Evolutionary conservation across 805 yeast species (phyloP).

Genomic region (Torulaspora franciscae): DNA sequence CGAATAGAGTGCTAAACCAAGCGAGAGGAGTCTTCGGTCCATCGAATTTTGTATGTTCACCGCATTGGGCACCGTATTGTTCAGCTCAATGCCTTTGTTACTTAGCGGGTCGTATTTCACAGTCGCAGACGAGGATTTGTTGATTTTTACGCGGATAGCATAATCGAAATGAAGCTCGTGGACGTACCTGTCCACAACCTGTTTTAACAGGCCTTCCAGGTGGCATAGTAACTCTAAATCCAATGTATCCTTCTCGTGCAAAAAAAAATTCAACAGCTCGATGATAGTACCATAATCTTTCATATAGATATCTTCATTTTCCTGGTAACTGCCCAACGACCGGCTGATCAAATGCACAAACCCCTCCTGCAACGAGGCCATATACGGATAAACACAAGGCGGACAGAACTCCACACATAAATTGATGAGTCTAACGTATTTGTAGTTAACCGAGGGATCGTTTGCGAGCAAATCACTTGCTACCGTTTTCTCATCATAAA

Average conservation of each 20-base stretch:
- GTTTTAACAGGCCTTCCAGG: conserved; percentile 14
- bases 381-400: conserved; percentile 11
- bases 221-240: conserved; percentile 1
- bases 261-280: conserved; percentile 17
- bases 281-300: conserved; percentile 9
- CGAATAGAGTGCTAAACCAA: conserved; percentile 18
- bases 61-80: conserved; percentile 22
- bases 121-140: conserved; percentile 7
- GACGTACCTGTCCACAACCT: conserved; percentile 17
- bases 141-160: conserved; percentile 10
- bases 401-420: conserved; percentile 19
- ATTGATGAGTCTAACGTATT: conserved; percentile 21
- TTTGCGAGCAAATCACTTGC: conserved; percentile 12
- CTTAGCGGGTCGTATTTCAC: conserved; percentile 16
- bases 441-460: conserved; percentile 13
- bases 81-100: conserved; percentile 16
- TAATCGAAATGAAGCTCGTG: conserved; percentile 22
- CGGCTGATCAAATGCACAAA: conserved; percentile 9
- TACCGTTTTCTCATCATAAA: conserved; percentile 11
- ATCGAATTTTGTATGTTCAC: conserved; percentile 19
- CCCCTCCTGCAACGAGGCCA: conserved; percentile 8
- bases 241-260: conserved; percentile 9
- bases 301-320: neutral
- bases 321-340: neutral
- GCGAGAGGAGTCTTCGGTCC: conserved; percentile 19